These are phyloP conservation scores for Syzygium malaccense DNA, from an alignment of 441 rosid genomes.

Conservation along the genomic window DNA sequence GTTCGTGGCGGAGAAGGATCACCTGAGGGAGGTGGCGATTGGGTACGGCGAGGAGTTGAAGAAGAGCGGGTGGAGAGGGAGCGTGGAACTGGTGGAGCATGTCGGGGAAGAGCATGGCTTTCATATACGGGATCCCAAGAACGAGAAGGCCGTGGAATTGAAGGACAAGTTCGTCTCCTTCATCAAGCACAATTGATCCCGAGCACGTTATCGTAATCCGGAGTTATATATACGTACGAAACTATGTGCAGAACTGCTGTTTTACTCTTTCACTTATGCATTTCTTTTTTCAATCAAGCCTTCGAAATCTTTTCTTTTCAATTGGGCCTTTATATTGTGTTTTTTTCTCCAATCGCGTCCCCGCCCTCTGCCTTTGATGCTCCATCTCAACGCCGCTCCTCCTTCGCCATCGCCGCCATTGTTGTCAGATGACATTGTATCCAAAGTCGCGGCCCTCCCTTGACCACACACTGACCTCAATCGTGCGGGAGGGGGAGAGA, in stretches of 20 bases:
- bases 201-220: neutral
- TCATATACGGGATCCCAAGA: neutral
- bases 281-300: neutral
- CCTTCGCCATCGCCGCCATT: neutral
- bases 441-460: neutral
- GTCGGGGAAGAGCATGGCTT: neutral
- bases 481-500: neutral
- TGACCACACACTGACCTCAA: neutral
- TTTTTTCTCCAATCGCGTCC: neutral
- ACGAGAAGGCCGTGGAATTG: neutral
- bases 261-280: neutral
- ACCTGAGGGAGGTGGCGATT: neutral
- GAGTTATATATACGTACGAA: neutral
- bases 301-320: neutral
- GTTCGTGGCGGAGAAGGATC: neutral
- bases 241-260: neutral
- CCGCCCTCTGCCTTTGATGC: neutral
- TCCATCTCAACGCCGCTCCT: neutral
- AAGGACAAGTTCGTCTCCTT: neutral
- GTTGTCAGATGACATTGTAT: neutral
- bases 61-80: neutral
- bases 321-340: neutral
- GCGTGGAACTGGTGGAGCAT: neutral
- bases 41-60: neutral
- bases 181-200: neutral